Percentiles rank a stretch among this genome's conserved stretches.
Evolutionary conservation across 768 basidiomycete species (phyloP).

Genomic region (Tremella mesenterica): DNA sequence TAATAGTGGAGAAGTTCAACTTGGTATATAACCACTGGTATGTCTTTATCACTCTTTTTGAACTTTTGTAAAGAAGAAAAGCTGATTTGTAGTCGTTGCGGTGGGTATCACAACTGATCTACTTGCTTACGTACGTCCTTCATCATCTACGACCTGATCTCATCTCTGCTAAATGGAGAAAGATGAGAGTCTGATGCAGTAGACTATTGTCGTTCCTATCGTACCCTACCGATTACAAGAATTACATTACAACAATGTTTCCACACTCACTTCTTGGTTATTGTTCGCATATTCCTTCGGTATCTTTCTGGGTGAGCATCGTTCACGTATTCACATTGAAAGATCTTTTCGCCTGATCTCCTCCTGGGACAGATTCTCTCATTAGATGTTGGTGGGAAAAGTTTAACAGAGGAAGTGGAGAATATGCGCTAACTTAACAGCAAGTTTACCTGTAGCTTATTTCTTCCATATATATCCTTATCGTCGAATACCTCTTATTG

Average conservation of each 20-base stretch:
- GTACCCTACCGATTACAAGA: slow-evolving; percentile 31
- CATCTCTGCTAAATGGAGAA: neutral
- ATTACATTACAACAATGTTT: slow-evolving; percentile 26
- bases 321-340: neutral
- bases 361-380: neutral
- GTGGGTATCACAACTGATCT: slow-evolving; percentile 25
- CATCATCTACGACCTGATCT: neutral
- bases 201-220: slow-evolving; percentile 37
- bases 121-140: slow-evolving; percentile 23
- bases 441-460: slow-evolving; percentile 24
- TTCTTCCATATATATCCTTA: slow-evolving; percentile 26
- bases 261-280: slow-evolving; percentile 27
- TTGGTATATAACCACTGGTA: slow-evolving; percentile 23
- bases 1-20: slow-evolving; percentile 20
- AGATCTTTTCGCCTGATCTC: neutral
- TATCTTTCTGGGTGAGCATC: slow-evolving; percentile 27
- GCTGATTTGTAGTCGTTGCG: slow-evolving; percentile 13
- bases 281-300: slow-evolving; percentile 32
- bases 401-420: too few species aligned
- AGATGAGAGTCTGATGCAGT: neutral
- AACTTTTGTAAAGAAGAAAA: neutral
- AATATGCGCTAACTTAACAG: neutral
- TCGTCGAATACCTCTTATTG: slow-evolving; percentile 23
- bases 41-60: neutral
- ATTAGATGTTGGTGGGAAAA: too few species aligned